phyloP scores from a whole-genome alignment of 2,329 filamentous ascomycete species.

The Cryphonectria radicalis region DNA sequence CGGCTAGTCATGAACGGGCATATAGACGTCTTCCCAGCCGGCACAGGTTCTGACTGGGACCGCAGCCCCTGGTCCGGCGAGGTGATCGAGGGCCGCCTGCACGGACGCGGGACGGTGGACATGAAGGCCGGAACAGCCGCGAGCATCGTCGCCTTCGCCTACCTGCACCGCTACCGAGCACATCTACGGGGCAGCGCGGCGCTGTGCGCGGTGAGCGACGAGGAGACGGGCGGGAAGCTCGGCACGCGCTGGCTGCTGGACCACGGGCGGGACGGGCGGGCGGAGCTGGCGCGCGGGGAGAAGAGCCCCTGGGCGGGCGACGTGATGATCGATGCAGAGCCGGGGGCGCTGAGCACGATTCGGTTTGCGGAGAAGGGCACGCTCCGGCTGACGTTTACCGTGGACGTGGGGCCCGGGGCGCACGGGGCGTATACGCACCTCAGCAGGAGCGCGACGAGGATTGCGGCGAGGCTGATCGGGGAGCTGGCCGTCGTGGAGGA shows the following conservation, averaged over 20 bases:
- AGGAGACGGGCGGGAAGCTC: slow-evolving; percentile 45
- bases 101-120: slow-evolving; percentile 46
- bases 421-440: slow-evolving; percentile 47
- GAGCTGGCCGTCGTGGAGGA: slow-evolving; percentile 24
- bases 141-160: slow-evolving; percentile 43
- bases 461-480: slow-evolving; percentile 33
- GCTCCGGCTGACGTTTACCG: slow-evolving; percentile 42
- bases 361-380: slow-evolving; percentile 49
- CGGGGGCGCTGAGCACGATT: slow-evolving; percentile 41
- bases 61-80: slow-evolving; percentile 44
- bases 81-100: slow-evolving; percentile 38
- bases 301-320: slow-evolving; percentile 42
- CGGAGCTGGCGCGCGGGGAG: slow-evolving; percentile 40
- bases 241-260: slow-evolving; percentile 43
- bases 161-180: slow-evolving; percentile 35
- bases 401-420: slow-evolving; percentile 38
- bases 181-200: slow-evolving; percentile 33
- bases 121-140: slow-evolving; percentile 50
- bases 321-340: slow-evolving; percentile 45
- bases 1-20: slow-evolving; percentile 47
- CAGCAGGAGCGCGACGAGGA: slow-evolving; percentile 43
- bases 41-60: slow-evolving; percentile 40
- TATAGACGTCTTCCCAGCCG: slow-evolving; percentile 47
- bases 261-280: slow-evolving; percentile 34
- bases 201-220: slow-evolving; percentile 43